Percentiles rank a stretch among this genome's conserved stretches.
Conservation (phyloP, 1,284 basidiomycete species). For the Earliella scabrosa region DNA sequence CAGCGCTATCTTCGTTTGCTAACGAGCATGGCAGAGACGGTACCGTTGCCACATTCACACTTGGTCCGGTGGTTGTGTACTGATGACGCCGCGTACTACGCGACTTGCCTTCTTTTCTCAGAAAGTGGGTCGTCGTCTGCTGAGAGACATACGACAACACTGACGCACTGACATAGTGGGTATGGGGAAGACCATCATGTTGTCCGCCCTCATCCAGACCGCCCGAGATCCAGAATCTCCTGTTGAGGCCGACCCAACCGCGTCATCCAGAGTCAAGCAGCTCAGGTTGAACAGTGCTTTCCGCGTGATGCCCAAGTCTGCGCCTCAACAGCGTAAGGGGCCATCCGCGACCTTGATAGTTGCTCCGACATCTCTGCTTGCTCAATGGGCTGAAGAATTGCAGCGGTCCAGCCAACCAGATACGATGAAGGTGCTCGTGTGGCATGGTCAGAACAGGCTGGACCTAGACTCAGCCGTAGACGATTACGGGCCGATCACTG, state of each 20-base stretch:
- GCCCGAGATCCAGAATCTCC: slow-evolving; percentile 56
- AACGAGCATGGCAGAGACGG: slow-evolving; percentile 35
- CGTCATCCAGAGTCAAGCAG: slow-evolving; percentile 53
- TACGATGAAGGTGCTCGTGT: slow-evolving; percentile 72
- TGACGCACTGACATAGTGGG: slow-evolving; percentile 62
- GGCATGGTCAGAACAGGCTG: slow-evolving; percentile 86
- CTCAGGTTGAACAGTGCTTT: slow-evolving; percentile 67
- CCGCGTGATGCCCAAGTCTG: slow-evolving; percentile 39
- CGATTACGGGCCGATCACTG: slow-evolving; percentile 51
- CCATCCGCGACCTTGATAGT: slow-evolving; percentile 84
- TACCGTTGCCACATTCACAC: slow-evolving; percentile 11
- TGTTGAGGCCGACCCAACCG: slow-evolving; percentile 29
- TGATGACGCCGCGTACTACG: background rate
- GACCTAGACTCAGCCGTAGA: slow-evolving; percentile 59
- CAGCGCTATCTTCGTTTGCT: background rate
- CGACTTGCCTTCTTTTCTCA: slow-evolving; percentile 26
- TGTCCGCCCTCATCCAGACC: slow-evolving; percentile 89
- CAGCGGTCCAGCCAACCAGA: slow-evolving; percentile 74
- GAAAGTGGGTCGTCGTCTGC: slow-evolving; percentile 48
- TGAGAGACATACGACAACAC: too few species aligned
- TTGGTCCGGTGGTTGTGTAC: background rate
- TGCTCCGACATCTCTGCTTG: slow-evolving; percentile 89
- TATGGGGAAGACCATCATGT: slow-evolving; percentile 98
- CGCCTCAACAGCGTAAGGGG: slow-evolving; percentile 30
- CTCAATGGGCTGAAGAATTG: slow-evolving; percentile 92